These are phyloP conservation scores for Eimeria tenella DNA, from an alignment of 169 alveolate species.

Conservation along the genomic window DNA sequence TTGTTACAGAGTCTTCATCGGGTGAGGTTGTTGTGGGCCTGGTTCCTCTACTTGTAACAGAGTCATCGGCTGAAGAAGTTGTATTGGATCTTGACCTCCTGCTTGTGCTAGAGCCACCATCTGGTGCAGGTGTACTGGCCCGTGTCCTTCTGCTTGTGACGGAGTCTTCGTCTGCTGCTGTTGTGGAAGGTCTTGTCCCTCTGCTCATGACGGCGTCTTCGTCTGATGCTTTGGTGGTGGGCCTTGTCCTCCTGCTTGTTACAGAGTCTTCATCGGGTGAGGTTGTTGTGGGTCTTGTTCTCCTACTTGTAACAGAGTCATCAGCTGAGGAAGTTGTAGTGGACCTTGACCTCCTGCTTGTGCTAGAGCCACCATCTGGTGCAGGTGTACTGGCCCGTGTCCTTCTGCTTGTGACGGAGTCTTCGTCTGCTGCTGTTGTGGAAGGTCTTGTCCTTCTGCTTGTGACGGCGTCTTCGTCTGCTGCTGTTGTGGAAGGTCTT, in stretches of 20 bases:
- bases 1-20: not conserved
- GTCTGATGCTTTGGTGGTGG: not conserved
- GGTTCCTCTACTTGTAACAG: not conserved
- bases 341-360: slow-evolving; percentile 1
- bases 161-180: not conserved
- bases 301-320: not conserved
- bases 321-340: not conserved
- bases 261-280: not conserved
- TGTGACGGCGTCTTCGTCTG: not conserved
- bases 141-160: slow-evolving; percentile 22
- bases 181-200: not conserved
- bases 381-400: not conserved
- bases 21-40: not conserved
- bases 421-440: not conserved
- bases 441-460: not conserved
- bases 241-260: not conserved
- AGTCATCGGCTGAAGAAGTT: not conserved
- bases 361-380: not conserved
- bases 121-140: not conserved
- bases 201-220: not conserved
- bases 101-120: not conserved
- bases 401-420: not conserved
- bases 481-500: not conserved
- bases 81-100: slow-evolving; percentile 10
- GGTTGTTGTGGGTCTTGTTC: not conserved